Conservation (phyloP, 108 stramenopile genomes). For the Nitzschia putrida region DNA sequence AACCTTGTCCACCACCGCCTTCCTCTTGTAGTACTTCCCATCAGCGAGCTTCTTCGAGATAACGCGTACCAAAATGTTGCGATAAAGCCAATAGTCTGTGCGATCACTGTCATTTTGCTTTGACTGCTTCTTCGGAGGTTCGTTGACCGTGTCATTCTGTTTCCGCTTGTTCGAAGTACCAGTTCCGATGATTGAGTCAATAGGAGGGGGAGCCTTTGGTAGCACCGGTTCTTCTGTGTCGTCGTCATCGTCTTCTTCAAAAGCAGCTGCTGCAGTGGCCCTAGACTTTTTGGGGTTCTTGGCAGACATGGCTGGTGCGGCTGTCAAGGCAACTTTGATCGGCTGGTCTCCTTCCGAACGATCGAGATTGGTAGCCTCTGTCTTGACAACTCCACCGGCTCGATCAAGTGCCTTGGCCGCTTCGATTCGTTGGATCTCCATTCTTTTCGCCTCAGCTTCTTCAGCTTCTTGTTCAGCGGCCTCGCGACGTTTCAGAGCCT, state of each 20-base stretch:
- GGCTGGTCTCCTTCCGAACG: constrained; percentile 27
- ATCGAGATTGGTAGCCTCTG: constrained; percentile 57
- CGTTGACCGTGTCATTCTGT: background rate
- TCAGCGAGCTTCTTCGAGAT: constrained; percentile 71
- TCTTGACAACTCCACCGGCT: constrained; percentile 55
- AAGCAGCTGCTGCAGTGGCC: constrained; percentile 29
- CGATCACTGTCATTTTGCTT: constrained; percentile 15
- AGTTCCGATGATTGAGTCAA: background rate
- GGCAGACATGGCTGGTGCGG: background rate
- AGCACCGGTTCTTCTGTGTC: constrained; percentile 7
- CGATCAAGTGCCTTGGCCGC: constrained; percentile 77
- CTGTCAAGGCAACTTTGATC: constrained; percentile 41
- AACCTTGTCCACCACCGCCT: constrained; percentile 74
- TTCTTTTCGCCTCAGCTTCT: constrained; percentile 49
- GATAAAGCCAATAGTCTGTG: constrained; percentile 74
- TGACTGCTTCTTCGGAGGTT: constrained; percentile 1
- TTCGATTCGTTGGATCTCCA: constrained; percentile 69
- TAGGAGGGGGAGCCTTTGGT: background rate
- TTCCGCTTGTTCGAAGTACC: constrained; percentile 17
- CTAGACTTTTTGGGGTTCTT: constrained; percentile 16
- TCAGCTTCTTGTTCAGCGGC: constrained; percentile 58
- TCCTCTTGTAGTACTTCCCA: constrained; percentile 83
- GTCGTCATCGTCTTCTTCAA: constrained; percentile 38
- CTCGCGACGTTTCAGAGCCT: constrained; percentile 46
- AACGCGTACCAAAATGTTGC: constrained; percentile 78